Evolutionary conservation across 768 basidiomycete species (phyloP).

Genomic region (Russula vinacea): DNA sequence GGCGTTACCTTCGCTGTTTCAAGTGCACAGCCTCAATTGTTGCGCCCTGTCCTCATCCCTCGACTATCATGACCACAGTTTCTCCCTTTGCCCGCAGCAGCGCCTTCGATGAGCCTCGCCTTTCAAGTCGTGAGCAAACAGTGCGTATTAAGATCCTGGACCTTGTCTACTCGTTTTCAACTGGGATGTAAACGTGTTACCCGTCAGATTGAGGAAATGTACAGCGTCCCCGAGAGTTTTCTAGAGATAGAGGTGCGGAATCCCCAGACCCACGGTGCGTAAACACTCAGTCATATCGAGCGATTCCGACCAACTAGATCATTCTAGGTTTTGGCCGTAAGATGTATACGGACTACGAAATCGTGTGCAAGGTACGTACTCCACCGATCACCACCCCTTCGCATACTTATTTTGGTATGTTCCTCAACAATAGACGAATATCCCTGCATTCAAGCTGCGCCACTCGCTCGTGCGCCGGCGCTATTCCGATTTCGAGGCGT

Average conservation of each 20-base stretch:
- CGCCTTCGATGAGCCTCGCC: conserved; percentile 41
- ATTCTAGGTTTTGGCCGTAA: conserved; percentile 93
- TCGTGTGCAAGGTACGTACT: conserved; percentile 83
- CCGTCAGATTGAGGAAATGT: conserved; percentile 93
- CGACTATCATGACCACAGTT: conserved; percentile 38
- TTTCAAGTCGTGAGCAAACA: conserved; percentile 41
- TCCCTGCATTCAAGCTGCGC: conserved; percentile 94
- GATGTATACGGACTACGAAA: conserved; percentile 99
- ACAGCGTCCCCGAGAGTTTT: conserved; percentile 94
- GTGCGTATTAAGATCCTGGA: conserved; percentile 32
- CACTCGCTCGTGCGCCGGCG: conserved; percentile 61
- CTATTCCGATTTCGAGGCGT: conserved; percentile 76
- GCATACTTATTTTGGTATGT: not conserved
- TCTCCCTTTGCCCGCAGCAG: conserved; percentile 44
- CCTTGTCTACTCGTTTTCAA: not conserved
- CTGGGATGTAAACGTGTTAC: conserved; percentile 1
- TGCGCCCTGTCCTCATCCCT: not conserved
- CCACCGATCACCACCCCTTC: not conserved
- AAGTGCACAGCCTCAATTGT: not conserved
- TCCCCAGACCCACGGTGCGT: conserved; percentile 91
- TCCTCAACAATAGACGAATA: conserved; percentile 72
- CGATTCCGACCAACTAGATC: conserved; percentile 38
- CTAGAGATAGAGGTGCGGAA: conserved; percentile 96
- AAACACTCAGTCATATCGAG: not conserved
- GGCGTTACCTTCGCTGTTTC: not conserved